Evolutionary conservation across 2,329 filamentous ascomycete species (phyloP).

Genomic region (Davidsoniella australis): DNA sequence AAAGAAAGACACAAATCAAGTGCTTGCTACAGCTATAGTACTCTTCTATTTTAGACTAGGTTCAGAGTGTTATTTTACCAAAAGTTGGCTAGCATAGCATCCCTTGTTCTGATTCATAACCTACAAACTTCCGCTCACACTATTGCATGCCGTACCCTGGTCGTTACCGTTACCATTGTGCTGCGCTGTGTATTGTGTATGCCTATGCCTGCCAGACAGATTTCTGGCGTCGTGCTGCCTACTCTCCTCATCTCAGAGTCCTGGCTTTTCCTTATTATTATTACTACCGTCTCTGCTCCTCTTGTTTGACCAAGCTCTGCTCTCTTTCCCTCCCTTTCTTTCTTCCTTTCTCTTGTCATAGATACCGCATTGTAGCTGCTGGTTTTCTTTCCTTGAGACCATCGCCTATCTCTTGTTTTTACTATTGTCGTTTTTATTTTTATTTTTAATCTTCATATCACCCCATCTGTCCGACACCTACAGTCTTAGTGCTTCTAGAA

Average conservation of each 20-base stretch:
- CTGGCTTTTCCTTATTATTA: background rate
- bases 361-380: background rate
- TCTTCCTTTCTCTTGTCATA: background rate
- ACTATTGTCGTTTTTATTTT: background rate
- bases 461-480: background rate
- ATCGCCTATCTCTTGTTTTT: background rate
- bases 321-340: background rate
- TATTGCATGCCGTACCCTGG: background rate
- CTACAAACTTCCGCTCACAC: constrained; percentile 1
- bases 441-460: background rate
- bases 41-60: background rate
- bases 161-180: background rate
- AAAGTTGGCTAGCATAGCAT: background rate
- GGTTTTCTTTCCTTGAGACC: background rate
- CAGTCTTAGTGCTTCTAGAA: constrained; percentile 7
- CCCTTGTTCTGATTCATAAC: constrained; percentile 3
- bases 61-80: background rate
- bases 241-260: background rate
- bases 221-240: background rate
- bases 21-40: background rate
- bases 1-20: too few relatives aligned
- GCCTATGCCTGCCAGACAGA: background rate
- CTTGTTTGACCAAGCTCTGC: background rate
- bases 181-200: background rate
- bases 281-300: background rate